phyloP scores from a whole-genome alignment of 2,329 filamentous ascomycete genomes.

The Colletotrichum coccodes region DNA sequence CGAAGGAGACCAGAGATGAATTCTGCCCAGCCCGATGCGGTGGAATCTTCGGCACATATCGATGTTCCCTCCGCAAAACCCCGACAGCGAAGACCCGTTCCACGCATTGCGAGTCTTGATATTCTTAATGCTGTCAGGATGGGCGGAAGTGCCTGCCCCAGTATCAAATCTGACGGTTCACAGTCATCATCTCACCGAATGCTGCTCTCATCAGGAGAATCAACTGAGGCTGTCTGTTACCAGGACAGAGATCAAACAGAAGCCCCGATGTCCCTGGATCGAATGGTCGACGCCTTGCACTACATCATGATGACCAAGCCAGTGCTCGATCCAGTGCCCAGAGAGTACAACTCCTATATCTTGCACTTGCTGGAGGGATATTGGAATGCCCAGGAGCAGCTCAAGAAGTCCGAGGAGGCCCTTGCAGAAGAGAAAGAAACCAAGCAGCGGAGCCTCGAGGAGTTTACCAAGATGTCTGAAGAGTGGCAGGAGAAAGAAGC shows the following conservation, averaged over 20 bases:
- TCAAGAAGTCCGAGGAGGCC: constrained; percentile 33
- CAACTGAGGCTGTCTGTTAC: not conserved
- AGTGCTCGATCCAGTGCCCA: constrained; percentile 46
- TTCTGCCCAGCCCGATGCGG: not conserved
- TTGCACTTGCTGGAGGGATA: constrained; percentile 50
- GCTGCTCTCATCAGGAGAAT: not conserved
- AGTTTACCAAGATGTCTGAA: constrained; percentile 47
- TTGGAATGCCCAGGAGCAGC: constrained; percentile 37
- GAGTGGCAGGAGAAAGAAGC: constrained; percentile 51
- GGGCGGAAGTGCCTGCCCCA: not conserved
- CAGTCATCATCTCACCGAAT: not conserved
- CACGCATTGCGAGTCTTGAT: constrained; percentile 21
- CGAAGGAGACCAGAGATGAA: not conserved
- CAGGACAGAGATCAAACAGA: constrained; percentile 39
- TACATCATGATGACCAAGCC: constrained; percentile 51
- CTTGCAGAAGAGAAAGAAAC: constrained; percentile 26
- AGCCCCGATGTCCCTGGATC: constrained; percentile 54
- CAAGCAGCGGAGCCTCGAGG: constrained; percentile 38
- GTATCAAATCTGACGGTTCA: constrained; percentile 11
- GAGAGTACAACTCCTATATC: constrained; percentile 54
- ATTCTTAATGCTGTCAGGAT: not conserved
- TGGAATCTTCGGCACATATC: not conserved
- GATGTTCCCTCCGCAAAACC: not conserved
- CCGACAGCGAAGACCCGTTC: not conserved
- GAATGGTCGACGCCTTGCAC: constrained; percentile 56